Conservation (phyloP, 1,139 yeast species). For the Barnettozyma hawaiiensis region DNA sequence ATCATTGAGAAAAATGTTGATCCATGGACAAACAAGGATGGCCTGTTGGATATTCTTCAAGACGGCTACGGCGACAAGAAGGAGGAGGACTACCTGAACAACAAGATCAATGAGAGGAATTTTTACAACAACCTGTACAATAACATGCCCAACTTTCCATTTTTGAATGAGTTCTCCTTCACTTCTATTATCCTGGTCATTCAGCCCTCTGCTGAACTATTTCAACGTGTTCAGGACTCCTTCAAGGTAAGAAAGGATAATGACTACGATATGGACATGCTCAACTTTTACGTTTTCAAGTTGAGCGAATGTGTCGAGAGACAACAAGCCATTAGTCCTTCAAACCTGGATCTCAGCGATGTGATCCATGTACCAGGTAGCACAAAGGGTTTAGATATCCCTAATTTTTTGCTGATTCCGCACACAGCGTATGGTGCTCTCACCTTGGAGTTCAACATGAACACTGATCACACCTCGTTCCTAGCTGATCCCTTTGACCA, state of each 20-base stretch:
- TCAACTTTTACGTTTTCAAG: constrained; percentile 9
- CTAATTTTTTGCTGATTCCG: constrained; percentile 29
- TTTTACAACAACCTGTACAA: constrained; percentile 14
- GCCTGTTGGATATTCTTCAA: not conserved
- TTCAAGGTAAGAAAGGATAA: constrained; percentile 7
- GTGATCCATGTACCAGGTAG: constrained; percentile 11
- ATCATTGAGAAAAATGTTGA: constrained; percentile 8
- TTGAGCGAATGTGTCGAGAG: constrained; percentile 8
- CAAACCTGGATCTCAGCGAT: constrained; percentile 18
- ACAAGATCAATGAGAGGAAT: constrained; percentile 11
- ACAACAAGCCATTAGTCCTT: constrained; percentile 3
- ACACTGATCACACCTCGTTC: constrained; percentile 25
- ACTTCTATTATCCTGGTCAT: constrained; percentile 12
- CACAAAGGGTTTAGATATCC: constrained; percentile 6
- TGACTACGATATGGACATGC: constrained; percentile 38
- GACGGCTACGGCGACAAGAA: too few relatives aligned
- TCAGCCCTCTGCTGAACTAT: constrained; percentile 10
- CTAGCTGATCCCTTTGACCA: constrained; percentile 13
- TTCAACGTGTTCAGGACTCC: constrained; percentile 7
- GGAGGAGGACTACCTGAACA: not conserved
- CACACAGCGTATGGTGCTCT: constrained; percentile 38
- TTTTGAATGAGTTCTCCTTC: constrained; percentile 8
- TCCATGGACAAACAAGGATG: constrained; percentile 3
- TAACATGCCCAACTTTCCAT: constrained; percentile 11
- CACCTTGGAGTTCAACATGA: constrained; percentile 37